phyloP scores from a whole-genome alignment of 768 basidiomycete species.

The Gelatoporia subvermispora region DNA sequence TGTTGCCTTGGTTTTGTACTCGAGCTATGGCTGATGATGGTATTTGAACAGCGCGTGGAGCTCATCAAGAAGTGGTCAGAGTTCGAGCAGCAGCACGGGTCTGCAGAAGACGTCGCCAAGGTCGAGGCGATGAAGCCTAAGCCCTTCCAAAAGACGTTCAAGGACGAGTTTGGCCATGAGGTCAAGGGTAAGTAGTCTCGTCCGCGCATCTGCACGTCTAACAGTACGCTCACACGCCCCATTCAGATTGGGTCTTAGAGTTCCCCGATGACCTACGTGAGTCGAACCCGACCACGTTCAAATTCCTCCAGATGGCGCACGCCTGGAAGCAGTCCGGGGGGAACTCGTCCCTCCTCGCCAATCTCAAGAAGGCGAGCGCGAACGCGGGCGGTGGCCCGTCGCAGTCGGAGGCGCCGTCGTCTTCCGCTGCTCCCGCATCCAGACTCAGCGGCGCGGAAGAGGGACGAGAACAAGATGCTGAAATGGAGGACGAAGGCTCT shows the following conservation, averaged over 20 bases:
- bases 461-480: conserved; percentile 1
- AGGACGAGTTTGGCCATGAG: conserved; percentile 67
- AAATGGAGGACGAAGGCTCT: conserved; percentile 30
- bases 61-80: conserved; percentile 93
- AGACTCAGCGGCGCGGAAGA: conserved; percentile 11
- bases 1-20: conserved; percentile 5
- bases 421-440: too few species aligned
- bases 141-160: conserved; percentile 42
- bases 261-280: conserved; percentile 97
- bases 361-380: conserved; percentile 20
- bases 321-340: conserved; percentile 63
- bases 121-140: conserved; percentile 91
- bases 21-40: background rate
- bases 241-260: conserved; percentile 88
- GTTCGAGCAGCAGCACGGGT: conserved; percentile 82
- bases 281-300: conserved; percentile 89
- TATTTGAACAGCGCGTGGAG: conserved; percentile 66
- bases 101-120: conserved; percentile 66
- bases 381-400: conserved; percentile 10
- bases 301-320: conserved; percentile 93
- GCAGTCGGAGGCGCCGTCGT: background rate
- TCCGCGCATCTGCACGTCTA: background rate
- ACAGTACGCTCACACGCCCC: background rate
- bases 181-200: conserved; percentile 63
- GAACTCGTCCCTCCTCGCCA: conserved; percentile 38